phyloP scores from a whole-genome alignment of 139 green algal species.

The Monoraphidium neglectum region DNA sequence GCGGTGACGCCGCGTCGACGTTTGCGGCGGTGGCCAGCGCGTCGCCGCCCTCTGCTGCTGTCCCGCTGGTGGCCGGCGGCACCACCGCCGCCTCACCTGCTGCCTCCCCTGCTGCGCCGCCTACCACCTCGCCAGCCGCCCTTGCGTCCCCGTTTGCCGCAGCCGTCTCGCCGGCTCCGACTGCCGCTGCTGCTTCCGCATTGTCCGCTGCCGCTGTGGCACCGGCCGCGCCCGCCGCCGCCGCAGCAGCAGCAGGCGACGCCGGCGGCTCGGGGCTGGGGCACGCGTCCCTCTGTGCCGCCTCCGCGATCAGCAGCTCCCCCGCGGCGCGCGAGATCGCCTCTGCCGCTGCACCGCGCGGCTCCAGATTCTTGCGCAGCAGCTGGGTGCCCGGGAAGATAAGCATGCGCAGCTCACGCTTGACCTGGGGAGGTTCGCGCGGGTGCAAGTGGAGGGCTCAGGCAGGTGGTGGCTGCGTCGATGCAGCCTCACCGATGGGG shows the following conservation, averaged over 20 bases:
- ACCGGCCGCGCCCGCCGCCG: too few species aligned
- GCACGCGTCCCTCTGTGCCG: too few species aligned
- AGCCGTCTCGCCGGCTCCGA: not conserved
- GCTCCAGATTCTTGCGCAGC: constrained; percentile 7
- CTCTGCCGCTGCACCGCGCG: not conserved
- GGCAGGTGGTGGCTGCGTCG: too few species aligned
- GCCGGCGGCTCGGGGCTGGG: not conserved
- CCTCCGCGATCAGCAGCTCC: too few species aligned
- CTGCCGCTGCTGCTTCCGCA: not conserved
- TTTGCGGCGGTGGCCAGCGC: not conserved
- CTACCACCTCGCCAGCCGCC: not conserved
- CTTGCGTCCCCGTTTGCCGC: not conserved
- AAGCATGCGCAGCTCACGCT: constrained; percentile 74
- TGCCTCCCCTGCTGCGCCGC: not conserved
- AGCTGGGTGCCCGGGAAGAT: constrained; percentile 67
- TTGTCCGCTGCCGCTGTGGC: not conserved
- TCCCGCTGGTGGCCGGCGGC: not conserved
- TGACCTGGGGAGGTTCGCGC: too few species aligned
- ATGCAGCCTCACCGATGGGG: too few species aligned
- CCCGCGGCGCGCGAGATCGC: too few species aligned
- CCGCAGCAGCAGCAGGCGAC: not conserved
- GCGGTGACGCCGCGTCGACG: too few species aligned
- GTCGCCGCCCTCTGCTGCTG: not conserved
- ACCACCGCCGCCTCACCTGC: not conserved
- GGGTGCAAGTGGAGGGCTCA: too few species aligned